Evolutionary conservation across 495 filamentous ascomycete genomes (phyloP).

Genomic region (Daldinia loculata): DNA sequence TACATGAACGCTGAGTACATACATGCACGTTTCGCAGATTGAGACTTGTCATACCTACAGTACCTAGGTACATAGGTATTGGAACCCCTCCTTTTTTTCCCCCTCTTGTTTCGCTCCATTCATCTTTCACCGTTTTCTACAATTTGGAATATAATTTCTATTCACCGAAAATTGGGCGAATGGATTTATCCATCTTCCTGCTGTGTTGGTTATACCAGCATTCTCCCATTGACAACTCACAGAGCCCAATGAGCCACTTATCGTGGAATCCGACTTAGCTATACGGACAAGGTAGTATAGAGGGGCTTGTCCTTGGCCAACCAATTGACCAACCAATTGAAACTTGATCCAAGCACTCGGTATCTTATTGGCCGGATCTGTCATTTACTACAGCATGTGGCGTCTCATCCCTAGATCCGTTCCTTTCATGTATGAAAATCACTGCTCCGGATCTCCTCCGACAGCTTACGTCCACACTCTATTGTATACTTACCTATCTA

Average conservation of each 20-base stretch:
- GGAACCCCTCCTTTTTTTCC: neutral
- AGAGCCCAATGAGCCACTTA: constrained; percentile 4
- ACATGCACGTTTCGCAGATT: neutral
- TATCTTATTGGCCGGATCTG: constrained; percentile 13
- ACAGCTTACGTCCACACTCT: constrained; percentile 29
- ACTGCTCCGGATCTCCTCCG: constrained; percentile 4
- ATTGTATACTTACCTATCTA: neutral
- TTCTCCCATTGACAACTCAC: constrained; percentile 23
- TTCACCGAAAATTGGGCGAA: constrained; percentile 22
- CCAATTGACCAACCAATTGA: constrained; percentile 6
- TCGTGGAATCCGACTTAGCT: neutral
- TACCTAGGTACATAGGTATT: too few species aligned
- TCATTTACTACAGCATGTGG: neutral
- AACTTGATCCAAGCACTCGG: neutral
- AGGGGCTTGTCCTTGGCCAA: neutral
- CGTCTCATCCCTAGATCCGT: neutral
- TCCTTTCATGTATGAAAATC: neutral
- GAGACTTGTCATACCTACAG: neutral
- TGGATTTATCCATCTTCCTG: neutral
- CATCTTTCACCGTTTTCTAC: neutral
- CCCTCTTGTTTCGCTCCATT: neutral
- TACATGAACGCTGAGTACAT: neutral
- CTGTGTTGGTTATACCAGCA: neutral
- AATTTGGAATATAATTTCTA: neutral
- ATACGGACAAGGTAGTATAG: neutral